A percentile compares a stretch with the other conserved stretches of the same genome.
phyloP scores from a whole-genome alignment of 306 rosid genomes.

The Malus asiatica region DNA sequence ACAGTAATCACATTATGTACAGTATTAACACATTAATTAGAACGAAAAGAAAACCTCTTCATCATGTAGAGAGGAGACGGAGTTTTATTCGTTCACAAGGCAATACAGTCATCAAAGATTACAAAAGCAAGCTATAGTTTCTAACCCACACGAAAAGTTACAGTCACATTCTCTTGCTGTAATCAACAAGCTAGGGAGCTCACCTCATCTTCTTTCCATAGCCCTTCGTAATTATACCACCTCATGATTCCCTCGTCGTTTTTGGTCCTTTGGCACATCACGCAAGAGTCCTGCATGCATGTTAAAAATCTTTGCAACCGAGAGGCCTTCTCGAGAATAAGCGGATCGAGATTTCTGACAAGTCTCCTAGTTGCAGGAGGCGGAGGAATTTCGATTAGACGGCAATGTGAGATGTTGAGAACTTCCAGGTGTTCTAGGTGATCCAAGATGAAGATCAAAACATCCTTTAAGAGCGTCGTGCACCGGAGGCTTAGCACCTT shows the following conservation, averaged over 20 bases:
- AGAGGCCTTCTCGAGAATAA: conserved; percentile 48
- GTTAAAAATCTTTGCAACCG: conserved; percentile 43
- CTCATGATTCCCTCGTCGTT: conserved; percentile 64
- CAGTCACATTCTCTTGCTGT: background rate
- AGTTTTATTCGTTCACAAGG: background rate
- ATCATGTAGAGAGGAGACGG: background rate
- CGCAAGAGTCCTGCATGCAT: conserved; percentile 58
- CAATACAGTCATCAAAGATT: background rate
- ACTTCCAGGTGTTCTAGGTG: conserved; percentile 48
- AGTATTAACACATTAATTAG: background rate
- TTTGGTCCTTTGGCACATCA: conserved; percentile 64
- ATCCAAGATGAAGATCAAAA: conserved; percentile 45
- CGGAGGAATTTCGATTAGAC: conserved; percentile 37
- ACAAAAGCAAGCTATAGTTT: background rate
- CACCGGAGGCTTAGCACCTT: conserved; percentile 73
- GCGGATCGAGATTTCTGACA: conserved; percentile 36
- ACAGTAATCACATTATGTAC: too few species aligned
- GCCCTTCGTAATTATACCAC: conserved; percentile 77
- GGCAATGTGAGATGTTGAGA: conserved; percentile 67
- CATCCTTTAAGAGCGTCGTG: conserved; percentile 39
- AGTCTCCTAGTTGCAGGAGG: conserved; percentile 31
- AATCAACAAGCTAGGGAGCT: conserved; percentile 45
- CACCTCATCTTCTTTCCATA: conserved; percentile 62
- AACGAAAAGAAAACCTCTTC: background rate
- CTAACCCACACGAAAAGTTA: background rate